Base-by-base conservation (phyloP, 2,329 filamentous ascomycete genomes). In the Fusarium keratoplasticum region DNA sequence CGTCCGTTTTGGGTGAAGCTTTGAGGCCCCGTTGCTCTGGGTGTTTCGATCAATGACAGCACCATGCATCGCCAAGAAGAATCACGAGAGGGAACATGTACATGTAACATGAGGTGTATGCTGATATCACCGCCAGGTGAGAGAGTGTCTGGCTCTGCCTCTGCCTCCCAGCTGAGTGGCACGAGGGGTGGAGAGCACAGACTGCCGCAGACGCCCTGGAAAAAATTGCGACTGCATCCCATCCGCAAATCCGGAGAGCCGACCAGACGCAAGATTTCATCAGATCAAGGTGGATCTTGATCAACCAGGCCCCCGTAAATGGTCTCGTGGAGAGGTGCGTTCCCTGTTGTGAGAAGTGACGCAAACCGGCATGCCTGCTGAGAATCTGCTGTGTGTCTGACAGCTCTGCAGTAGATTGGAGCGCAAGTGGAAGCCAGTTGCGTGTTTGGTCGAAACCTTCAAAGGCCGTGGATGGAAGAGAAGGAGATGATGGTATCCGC, bases 141-240 rank as follows among this genome's bases (percentile, higher is more conserved):
- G n/a, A 27, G 47, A 44, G 47, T n/a, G 44, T 18, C 25, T 27
- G 25, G 16, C 16, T 27, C 47, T 57, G 14, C 14, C 36, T 44
- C 61, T 57, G 14, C 14, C 36, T 57, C 61, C 33, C 50, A 64
- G 61, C 36, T 35, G 61, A 57, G 35, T 42, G 50, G 35, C 61
- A 57, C 35, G n/a, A 27, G 35, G 50, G 22, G 61, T 50, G 50
- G 61, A 57, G 50, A 40, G 25, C 33, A 14, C 27, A 22, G 27
- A 20, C 40, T 64, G 50, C 35, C 20, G 25, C 10, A 57, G 50
- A n/a, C n/a, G 16, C 27, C 25, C 16, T 35, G 36, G 25, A 6
- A 27, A 40, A 64, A 18, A 10, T 57, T 25, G 33, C 16, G 50
- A 57, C 44, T 35, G 50, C 29, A 63, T 20, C 11, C 59, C 29